Percentiles rank a stretch among this genome's conserved stretches.
Conservation (phyloP, 129 eudicot species). For the Smallanthus sonchifolius region DNA sequence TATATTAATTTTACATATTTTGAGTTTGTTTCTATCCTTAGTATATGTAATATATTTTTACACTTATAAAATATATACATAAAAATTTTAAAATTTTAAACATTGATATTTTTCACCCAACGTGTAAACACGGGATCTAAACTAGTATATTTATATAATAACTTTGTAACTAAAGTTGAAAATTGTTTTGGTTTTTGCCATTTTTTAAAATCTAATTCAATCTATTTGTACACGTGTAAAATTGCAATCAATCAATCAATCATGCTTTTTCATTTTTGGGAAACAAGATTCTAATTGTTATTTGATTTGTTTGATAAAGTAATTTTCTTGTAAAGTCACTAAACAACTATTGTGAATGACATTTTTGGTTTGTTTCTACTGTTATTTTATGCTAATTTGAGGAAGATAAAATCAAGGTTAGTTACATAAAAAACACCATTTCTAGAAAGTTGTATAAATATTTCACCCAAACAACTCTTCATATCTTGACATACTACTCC, state of each 20-base stretch:
- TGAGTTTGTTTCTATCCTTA: no score
- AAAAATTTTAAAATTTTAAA: no score
- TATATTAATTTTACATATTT: no score
- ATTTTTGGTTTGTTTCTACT: not conserved
- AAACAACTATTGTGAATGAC: not conserved
- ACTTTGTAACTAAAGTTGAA: not conserved
- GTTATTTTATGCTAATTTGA: not conserved
- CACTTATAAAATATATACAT: no score
- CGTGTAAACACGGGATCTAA: no score
- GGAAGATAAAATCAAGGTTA: not conserved
- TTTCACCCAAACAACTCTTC: no score
- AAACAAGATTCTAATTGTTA: slow-evolving; percentile 16
- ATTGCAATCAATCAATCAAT: slow-evolving; percentile 5
- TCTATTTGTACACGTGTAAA: not conserved
- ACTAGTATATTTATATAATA: no score
- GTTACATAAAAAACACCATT: no score
- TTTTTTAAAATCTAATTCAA: not conserved
- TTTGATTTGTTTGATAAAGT: not conserved
- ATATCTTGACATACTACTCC: no score
- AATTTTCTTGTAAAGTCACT: not conserved
- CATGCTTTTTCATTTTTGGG: not conserved
- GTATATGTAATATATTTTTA: no score
- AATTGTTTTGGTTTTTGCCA: not conserved
- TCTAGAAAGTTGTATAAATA: no score
- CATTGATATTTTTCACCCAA: no score